Evolutionary conservation across 2,329 filamentous ascomycete genomes (phyloP).

Genomic region (Triangularia setosa): DNA sequence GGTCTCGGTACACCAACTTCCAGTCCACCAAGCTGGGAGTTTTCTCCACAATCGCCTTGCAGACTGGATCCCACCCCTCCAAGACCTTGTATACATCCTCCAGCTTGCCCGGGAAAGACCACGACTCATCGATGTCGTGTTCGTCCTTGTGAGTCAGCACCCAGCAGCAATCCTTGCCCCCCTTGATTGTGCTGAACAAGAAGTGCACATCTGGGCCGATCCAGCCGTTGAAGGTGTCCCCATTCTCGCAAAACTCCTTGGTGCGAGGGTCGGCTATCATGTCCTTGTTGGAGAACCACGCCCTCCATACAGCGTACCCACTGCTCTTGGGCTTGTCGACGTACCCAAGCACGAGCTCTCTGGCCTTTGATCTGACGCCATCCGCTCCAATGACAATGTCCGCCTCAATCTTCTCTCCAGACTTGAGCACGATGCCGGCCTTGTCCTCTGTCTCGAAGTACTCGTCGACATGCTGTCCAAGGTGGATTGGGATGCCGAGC

Average conservation of each 20-base stretch:
- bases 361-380: constrained; percentile 50
- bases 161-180: constrained; percentile 54
- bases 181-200: constrained; percentile 54
- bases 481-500: constrained; percentile 51
- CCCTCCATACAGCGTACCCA: constrained; percentile 50
- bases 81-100: constrained; percentile 49
- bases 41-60: constrained; percentile 45
- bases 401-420: constrained; percentile 42
- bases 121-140: constrained; percentile 52
- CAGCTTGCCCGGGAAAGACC: constrained; percentile 50
- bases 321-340: constrained; percentile 49
- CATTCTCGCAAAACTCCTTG: constrained; percentile 50
- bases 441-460: constrained; percentile 52
- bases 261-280: constrained; percentile 50
- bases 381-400: constrained; percentile 54
- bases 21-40: constrained; percentile 45
- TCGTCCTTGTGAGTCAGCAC: constrained; percentile 54
- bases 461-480: constrained; percentile 47
- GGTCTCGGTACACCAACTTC: constrained; percentile 49
- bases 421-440: constrained; percentile 49
- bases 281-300: constrained; percentile 50
- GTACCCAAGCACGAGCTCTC: constrained; percentile 48
- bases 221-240: constrained; percentile 58
- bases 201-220: constrained; percentile 55
- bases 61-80: constrained; percentile 49